These are phyloP conservation scores for Pyrenophora tritici-repentis DNA, from an alignment of 2,329 filamentous ascomycete genomes.

Conservation along the genomic window DNA sequence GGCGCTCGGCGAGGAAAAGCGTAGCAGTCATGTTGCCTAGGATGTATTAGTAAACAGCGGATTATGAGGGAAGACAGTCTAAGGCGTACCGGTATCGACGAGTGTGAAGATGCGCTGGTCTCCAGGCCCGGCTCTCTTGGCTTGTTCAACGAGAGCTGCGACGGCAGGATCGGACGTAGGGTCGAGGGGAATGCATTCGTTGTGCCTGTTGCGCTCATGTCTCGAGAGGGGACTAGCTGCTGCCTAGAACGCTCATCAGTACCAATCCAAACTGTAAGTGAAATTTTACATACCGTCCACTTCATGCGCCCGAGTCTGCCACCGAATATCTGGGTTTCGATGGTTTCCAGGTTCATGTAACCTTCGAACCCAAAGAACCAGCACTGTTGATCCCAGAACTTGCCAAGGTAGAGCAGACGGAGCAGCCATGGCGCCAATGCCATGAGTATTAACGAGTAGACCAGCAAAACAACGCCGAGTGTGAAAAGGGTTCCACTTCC, in stretches of 20 bases:
- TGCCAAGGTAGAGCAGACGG: slow-evolving; percentile 46
- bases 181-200: slow-evolving; percentile 41
- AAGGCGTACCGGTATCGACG: slow-evolving; percentile 42
- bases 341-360: slow-evolving; percentile 46
- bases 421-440: slow-evolving; percentile 43
- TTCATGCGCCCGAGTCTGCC: slow-evolving; percentile 41
- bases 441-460: slow-evolving; percentile 37
- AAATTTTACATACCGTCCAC: slow-evolving; percentile 40
- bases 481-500: neutral
- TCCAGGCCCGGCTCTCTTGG: slow-evolving; percentile 27
- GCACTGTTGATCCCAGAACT: slow-evolving; percentile 49
- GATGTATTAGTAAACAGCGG: neutral
- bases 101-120: slow-evolving; percentile 36
- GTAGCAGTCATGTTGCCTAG: slow-evolving; percentile 53
- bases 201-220: slow-evolving; percentile 37
- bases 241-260: neutral
- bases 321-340: slow-evolving; percentile 50
- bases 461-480: slow-evolving; percentile 24
- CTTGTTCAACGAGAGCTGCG: slow-evolving; percentile 25
- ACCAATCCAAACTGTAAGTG: neutral
- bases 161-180: slow-evolving; percentile 33
- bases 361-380: slow-evolving; percentile 54
- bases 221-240: slow-evolving; percentile 38
- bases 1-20: slow-evolving; percentile 47
- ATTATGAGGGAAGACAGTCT: neutral